phyloP scores from a whole-genome alignment of 257 asterid genomes.

The Osmanthus fragrans region DNA sequence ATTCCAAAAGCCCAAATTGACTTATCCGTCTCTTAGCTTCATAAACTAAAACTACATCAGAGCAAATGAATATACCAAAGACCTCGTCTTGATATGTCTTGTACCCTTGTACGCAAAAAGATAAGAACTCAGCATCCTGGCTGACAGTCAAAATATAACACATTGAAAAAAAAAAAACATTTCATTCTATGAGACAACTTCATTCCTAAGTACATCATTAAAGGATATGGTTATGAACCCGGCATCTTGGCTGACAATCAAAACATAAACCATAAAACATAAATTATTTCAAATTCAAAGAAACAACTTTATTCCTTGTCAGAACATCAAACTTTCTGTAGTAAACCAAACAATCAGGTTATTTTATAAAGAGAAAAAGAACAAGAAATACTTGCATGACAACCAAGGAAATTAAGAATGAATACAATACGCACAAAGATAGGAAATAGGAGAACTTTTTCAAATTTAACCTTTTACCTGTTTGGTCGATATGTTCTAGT shows the following conservation, averaged over 20 bases:
- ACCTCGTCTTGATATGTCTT: too few species aligned
- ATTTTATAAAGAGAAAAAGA: background rate
- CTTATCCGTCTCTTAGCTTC: too few species aligned
- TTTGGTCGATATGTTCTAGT: conserved; percentile 82
- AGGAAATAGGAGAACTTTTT: background rate
- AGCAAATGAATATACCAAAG: too few species aligned
- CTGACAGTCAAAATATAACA: background rate
- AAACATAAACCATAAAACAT: background rate
- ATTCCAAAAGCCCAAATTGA: too few species aligned
- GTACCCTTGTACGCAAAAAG: too few species aligned
- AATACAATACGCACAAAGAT: background rate
- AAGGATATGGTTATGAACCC: background rate
- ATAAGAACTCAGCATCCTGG: background rate
- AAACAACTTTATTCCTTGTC: background rate
- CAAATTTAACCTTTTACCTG: conserved; percentile 50
- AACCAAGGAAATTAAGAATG: background rate
- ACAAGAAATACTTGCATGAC: background rate
- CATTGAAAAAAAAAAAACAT: background rate
- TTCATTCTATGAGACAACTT: background rate
- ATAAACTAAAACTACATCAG: too few species aligned
- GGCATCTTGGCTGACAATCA: background rate
- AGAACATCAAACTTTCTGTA: conserved; percentile 10
- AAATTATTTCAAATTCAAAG: background rate
- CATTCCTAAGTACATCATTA: background rate
- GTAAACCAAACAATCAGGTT: conserved; percentile 7